Evolutionary conservation across 164 flowering plant species (phyloP), one percentile per base, ranked within the genome.

Genomic region (Houttuynia cordata): DNA sequence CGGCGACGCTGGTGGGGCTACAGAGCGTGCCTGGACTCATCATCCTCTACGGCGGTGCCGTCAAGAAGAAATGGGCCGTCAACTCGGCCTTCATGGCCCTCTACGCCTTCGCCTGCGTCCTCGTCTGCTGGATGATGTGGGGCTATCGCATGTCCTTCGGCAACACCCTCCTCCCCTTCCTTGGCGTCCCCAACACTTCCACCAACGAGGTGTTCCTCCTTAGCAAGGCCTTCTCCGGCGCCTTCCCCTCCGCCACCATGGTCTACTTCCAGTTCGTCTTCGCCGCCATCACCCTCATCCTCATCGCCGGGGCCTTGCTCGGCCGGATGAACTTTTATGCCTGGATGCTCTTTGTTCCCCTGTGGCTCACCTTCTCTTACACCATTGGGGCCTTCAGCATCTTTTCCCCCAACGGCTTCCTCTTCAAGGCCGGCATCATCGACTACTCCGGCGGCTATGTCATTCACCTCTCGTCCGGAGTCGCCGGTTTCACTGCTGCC

Each of bases 301-400:
- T 78, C 62, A 70, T 82, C 7, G 90, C 80, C 0, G 86, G 85
- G 0, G 83, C 86, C 0, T 37, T 84, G 50, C 70, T 84, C 4
- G 85, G 85, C 52, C 67, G 90, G 66, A 84, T 84, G 90, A 84
- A 80, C 56, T 80, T 82, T 52, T 59, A 64, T 24, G 89, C 76
- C 7, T 73, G 76, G 76, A 73, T 73, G 76, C 39, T 51, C 37
- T 73, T 73, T 51, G 74, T 73, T 15, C 76, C 76, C 8, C 56
- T 70, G 7, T 73, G 76, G 76, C 40, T 73, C 21, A 70, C 67
- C 1, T 67, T 73, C 37, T 67, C 76, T 0, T 73, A 73, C 58
- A 73, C 65, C 6, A 22, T 73, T 5, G 71, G 66, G 0, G 76
- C 76, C 5, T 73, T 63, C 45, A 73, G 73, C 51, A 23, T 73